These are phyloP conservation scores for Bothriochloa decipiens DNA, from an alignment of 176 grass and related monocot genomes.

Conservation along the genomic window DNA sequence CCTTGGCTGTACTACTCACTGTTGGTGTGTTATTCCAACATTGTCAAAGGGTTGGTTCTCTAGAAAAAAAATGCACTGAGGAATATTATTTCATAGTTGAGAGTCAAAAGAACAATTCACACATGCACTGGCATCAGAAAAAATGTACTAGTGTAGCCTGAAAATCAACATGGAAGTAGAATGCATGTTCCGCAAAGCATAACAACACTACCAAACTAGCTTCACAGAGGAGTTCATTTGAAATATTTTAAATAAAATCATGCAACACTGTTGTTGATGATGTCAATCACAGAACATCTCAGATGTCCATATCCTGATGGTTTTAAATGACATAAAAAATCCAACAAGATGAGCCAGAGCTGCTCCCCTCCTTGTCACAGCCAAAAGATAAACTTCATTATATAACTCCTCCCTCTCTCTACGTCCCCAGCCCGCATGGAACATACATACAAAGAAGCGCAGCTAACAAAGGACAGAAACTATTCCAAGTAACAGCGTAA, in stretches of 20 bases:
- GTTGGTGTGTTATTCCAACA: neutral
- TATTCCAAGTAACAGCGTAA: neutral
- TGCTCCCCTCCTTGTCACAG: conserved; percentile 14
- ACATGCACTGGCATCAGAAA: neutral
- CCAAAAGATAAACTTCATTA: neutral
- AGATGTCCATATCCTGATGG: neutral
- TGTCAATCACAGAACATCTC: neutral
- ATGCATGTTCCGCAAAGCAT: neutral
- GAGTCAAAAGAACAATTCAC: neutral
- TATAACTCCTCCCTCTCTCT: neutral
- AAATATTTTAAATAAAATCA: conserved; percentile 25
- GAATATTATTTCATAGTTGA: neutral
- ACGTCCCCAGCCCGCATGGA: neutral
- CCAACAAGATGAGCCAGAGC: neutral
- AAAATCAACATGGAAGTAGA: neutral
- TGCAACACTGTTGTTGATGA: neutral
- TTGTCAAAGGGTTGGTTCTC: no score
- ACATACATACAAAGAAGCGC: neutral
- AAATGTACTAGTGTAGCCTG: neutral
- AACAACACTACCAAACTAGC: neutral
- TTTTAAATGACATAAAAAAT: conserved; percentile 21
- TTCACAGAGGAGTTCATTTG: neutral
- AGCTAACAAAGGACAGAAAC: neutral
- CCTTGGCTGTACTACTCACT: neutral
- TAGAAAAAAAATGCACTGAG: neutral